Evolutionary conservation across 768 basidiomycete species (phyloP), one percentile per base, ranked within the genome.

Genomic region (Collybia sordida): DNA sequence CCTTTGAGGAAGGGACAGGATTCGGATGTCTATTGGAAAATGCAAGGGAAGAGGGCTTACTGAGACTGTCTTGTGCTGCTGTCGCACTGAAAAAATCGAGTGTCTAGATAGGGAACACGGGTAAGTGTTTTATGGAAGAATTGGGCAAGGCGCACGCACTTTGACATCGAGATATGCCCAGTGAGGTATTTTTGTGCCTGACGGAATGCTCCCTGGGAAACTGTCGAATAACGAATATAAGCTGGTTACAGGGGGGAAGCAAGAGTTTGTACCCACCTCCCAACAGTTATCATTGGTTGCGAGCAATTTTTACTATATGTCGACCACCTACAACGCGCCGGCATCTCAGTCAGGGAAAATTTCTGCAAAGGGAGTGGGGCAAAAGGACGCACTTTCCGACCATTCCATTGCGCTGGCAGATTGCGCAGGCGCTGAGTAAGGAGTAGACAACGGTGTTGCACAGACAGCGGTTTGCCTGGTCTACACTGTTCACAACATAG

Each of bases 371-470:
- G n/a, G n/a, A n/a, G n/a, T n/a, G n/a, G n/a, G n/a, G n/a, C n/a
- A n/a, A n/a, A n/a, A n/a, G n/a, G 8, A 31, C 24, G 7, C 17
- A 47, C 45, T 15, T 15, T 15, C 12, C 15, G 52, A 47, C 35
- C 35, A 17, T 25, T 45, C 31, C 25, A 47, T n/a, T 31, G 9
- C 9, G 28, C 53, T 53, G 41, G 52, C 56, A 43, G 41, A 57
- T 22, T 34, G 41, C 15, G 18, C 45, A 47, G 7, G 45, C 45
- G 21, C 45, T 47, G 3, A 47, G 35, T 12, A 47, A 24, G 5
- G 45, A 38, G 19, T 47, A 47, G 27, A 38, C 23, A 4, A 38
- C 36, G 23, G 45, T 25, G 36, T 35, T 47, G 22, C 45, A 47
- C 27, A 12, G 15, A 24, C 45, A 47, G 2, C 9, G 15, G 15